Conservation (phyloP, 495 filamentous ascomycete genomes). For the Apiosordaria backusii region DNA sequence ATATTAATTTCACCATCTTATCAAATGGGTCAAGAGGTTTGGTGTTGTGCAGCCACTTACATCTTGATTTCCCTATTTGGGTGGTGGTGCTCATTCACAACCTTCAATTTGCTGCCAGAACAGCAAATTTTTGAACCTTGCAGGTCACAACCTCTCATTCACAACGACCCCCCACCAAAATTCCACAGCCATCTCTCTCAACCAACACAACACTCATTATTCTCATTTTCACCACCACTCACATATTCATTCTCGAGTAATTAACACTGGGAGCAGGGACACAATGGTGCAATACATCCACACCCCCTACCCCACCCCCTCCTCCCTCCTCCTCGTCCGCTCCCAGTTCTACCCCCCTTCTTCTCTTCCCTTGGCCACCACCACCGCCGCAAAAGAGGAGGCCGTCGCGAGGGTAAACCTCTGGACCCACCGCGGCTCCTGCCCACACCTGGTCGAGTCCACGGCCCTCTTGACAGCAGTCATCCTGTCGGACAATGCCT, state of each 20-base stretch:
- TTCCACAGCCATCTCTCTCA: background rate
- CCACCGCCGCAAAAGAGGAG: constrained; percentile 19
- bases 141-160: background rate
- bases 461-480: constrained; percentile 75
- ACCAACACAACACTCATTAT: background rate
- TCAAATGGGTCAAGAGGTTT: background rate
- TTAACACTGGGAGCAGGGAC: background rate
- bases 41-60: background rate
- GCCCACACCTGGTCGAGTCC: constrained; percentile 78
- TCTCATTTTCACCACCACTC: background rate
- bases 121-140: background rate
- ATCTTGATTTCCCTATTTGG: background rate
- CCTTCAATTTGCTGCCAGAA: background rate
- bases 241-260: background rate
- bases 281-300: constrained; percentile 70
- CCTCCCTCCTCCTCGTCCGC: constrained; percentile 65
- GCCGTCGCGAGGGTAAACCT: constrained; percentile 50
- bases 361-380: background rate
- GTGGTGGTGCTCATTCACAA: background rate
- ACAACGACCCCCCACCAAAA: background rate
- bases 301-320: constrained; percentile 70
- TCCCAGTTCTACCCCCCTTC: constrained; percentile 57
- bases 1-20: background rate
- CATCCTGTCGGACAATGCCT: constrained; percentile 57
- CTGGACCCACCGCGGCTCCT: constrained; percentile 65